These are phyloP conservation scores for Cyberlindnera lachancei DNA, from an alignment of 805 yeast genomes.

Conservation along the genomic window DNA sequence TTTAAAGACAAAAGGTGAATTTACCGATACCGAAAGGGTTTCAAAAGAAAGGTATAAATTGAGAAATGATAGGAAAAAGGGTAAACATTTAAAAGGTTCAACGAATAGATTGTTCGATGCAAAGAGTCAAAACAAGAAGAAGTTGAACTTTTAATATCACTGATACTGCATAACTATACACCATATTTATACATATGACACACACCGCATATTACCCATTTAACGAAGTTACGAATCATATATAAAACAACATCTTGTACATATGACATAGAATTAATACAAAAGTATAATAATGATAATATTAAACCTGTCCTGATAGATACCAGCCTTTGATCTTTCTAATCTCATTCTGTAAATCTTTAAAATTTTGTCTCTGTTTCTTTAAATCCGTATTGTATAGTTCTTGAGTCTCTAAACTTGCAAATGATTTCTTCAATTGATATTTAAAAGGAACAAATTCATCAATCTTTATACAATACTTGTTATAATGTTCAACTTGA, in stretches of 20 bases:
- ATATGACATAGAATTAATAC: neutral
- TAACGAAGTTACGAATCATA: neutral
- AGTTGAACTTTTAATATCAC: slow-evolving; percentile 1
- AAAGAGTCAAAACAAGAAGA: slow-evolving; percentile 4
- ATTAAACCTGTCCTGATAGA: slow-evolving; percentile 28
- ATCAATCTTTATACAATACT: slow-evolving; percentile 10
- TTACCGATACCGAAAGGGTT: too few species aligned
- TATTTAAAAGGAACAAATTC: slow-evolving; percentile 22
- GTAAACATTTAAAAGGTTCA: too few species aligned
- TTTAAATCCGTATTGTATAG: too few species aligned
- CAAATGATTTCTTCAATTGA: slow-evolving; percentile 23
- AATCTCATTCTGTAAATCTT: too few species aligned
- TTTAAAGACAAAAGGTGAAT: too few species aligned
- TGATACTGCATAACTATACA: neutral
- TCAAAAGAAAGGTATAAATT: too few species aligned
- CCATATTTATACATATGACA: too few species aligned
- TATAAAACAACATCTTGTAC: neutral
- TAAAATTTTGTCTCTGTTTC: too few species aligned
- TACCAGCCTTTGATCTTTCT: slow-evolving; percentile 36
- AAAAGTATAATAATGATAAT: too few species aligned
- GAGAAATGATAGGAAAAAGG: slow-evolving; percentile 4
- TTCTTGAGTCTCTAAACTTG: slow-evolving; percentile 16
- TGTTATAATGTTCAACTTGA: slow-evolving; percentile 24
- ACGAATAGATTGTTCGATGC: slow-evolving; percentile 8
- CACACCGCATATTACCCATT: too few species aligned